These are phyloP conservation scores for Leccinum subgranulosum DNA, from an alignment of 768 basidiomycete genomes.

Conservation along the genomic window DNA sequence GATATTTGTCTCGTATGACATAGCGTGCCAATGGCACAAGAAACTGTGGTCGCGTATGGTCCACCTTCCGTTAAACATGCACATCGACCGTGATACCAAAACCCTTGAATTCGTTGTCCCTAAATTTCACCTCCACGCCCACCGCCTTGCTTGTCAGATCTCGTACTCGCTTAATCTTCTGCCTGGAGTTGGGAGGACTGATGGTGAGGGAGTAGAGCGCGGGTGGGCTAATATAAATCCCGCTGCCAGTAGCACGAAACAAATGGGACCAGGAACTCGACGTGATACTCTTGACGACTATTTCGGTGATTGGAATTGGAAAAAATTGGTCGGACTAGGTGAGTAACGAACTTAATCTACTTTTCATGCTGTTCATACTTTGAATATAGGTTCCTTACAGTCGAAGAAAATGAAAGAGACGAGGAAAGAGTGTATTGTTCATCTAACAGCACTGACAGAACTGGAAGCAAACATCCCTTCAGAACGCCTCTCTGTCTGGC, in stretches of 20 bases:
- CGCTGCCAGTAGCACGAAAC: constrained; percentile 2
- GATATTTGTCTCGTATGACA: background rate
- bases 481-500: background rate
- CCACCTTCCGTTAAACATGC: background rate
- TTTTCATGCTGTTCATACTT: background rate
- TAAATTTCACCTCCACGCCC: constrained; percentile 37
- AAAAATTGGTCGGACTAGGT: background rate
- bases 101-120: constrained; percentile 27
- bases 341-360: background rate
- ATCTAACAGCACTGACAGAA: background rate
- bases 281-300: constrained; percentile 37
- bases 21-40: background rate
- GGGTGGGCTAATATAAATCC: constrained; percentile 29
- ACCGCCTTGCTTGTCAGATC: constrained; percentile 28
- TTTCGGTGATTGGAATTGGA: constrained; percentile 21
- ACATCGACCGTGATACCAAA: background rate
- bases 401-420: background rate
- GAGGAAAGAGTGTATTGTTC: background rate
- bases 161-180: constrained; percentile 31
- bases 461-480: background rate
- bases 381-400: background rate
- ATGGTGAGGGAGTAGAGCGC: constrained; percentile 35
- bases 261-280: constrained; percentile 35
- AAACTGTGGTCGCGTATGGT: background rate
- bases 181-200: background rate